A percentile compares a stretch with the other conserved stretches of the same genome.
Evolutionary conservation across 331 rosid genomes (phyloP).

Genomic region (Malus hybrid): DNA sequence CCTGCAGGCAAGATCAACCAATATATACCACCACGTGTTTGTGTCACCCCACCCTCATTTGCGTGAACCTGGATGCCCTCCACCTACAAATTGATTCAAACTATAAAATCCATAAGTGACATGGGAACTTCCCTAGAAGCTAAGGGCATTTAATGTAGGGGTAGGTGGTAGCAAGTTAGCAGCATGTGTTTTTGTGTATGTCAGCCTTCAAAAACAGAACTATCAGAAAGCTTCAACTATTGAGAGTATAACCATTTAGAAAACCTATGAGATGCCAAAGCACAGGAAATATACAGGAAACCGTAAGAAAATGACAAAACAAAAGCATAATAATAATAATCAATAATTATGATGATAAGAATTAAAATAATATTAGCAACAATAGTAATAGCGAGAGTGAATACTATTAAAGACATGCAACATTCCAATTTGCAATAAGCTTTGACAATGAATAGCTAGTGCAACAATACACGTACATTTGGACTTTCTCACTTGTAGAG

Average conservation of each 20-base stretch:
- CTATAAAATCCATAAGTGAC: constrained; percentile 2
- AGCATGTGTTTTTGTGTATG: neutral
- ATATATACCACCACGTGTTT: constrained; percentile 88
- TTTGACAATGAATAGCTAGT: neutral
- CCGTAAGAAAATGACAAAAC: neutral
- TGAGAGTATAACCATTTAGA: neutral
- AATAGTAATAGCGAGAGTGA: neutral
- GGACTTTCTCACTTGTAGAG: neutral
- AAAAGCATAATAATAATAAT: neutral
- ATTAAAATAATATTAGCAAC: neutral
- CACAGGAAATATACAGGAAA: neutral
- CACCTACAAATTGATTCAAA: constrained; percentile 44
- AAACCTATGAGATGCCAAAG: neutral
- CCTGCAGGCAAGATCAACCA: constrained; percentile 98
- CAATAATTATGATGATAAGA: neutral
- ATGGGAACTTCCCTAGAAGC: neutral
- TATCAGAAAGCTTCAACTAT: constrained; percentile 1
- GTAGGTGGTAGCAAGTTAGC: neutral
- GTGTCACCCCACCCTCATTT: constrained; percentile 82
- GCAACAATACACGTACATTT: neutral
- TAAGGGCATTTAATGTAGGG: constrained; percentile 3
- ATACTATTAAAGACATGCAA: neutral
- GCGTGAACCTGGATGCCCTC: constrained; percentile 90
- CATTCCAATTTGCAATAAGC: neutral
- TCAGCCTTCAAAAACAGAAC: constrained; percentile 9